Evolutionary conservation across 2,329 filamentous ascomycete genomes (phyloP).

Genomic region (Sarocladium brachiariae): DNA sequence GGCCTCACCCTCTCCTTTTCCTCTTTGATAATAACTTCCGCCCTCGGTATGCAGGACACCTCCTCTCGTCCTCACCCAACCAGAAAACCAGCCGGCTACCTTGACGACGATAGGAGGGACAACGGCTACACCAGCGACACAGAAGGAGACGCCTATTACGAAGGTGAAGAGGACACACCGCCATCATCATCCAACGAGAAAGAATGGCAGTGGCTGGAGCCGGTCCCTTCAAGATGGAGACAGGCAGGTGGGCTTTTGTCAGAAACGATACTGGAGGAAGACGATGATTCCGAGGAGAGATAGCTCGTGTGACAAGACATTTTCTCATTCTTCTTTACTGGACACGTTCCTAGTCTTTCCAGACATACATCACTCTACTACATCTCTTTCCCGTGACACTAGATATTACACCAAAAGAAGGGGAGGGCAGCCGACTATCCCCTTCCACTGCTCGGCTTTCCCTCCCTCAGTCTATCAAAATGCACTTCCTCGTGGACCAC

Average conservation of each 20-base stretch:
- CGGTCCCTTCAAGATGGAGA: constrained; percentile 30
- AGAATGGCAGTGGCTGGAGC: constrained; percentile 30
- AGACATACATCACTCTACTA: no score
- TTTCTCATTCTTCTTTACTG: constrained; percentile 10
- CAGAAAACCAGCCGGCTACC: constrained; percentile 3
- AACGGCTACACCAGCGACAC: neutral
- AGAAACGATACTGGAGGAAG: constrained; percentile 67
- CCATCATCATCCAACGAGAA: constrained; percentile 25
- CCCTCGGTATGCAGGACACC: constrained; percentile 36
- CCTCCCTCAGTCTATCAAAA: no score
- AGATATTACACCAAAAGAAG: no score
- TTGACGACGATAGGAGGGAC: constrained; percentile 14
- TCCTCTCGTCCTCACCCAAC: constrained; percentile 9
- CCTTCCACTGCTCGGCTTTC: no score
- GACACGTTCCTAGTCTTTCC: constrained; percentile 35
- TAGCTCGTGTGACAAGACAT: neutral
- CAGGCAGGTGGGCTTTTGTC: constrained; percentile 46
- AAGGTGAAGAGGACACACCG: neutral
- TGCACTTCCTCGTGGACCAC: no score
- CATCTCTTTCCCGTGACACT: no score
- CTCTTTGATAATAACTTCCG: constrained; percentile 46
- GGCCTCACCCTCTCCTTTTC: constrained; percentile 53
- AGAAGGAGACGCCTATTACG: constrained; percentile 12
- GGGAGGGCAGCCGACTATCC: no score
- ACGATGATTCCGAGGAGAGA: constrained; percentile 46